These are phyloP conservation scores for Tetrahymena borealis DNA, from an alignment of 73 alveolate genomes.

Conservation along the genomic window DNA sequence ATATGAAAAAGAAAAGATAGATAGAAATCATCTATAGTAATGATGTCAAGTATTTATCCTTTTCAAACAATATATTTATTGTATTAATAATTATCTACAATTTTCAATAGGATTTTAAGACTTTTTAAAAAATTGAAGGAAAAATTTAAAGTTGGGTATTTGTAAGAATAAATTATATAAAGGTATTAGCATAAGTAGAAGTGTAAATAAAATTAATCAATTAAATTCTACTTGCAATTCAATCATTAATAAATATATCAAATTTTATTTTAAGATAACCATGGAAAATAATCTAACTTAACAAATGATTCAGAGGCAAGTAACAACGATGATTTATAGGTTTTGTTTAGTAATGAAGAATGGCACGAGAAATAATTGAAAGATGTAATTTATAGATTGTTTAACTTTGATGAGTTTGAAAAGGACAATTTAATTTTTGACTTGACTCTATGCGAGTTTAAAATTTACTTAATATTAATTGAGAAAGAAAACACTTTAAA, in stretches of 20 bases:
- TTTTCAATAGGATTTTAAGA: neutral
- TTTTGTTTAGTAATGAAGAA: neutral
- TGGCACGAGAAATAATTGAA: neutral
- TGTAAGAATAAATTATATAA: neutral
- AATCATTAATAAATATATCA: no score
- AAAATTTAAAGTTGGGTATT: neutral
- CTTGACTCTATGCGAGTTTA: neutral
- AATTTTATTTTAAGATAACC: no score
- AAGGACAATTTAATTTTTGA: neutral
- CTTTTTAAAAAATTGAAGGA: neutral
- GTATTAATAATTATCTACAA: neutral
- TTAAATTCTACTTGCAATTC: no score
- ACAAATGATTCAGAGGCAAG: no score
- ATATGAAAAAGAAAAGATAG: neutral
- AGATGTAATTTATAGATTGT: neutral
- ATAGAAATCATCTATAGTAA: neutral
- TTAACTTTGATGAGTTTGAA: neutral
- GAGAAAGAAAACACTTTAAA: neutral
- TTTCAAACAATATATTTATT: neutral
- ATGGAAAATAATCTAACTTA: no score
- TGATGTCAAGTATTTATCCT: neutral
- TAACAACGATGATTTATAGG: no score
- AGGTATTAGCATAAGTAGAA: neutral
- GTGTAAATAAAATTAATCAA: no score
- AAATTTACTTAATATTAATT: neutral